These are phyloP conservation scores for Dillenia turbinata DNA, from an alignment of 164 flowering plant genomes.

Conservation along the genomic window DNA sequence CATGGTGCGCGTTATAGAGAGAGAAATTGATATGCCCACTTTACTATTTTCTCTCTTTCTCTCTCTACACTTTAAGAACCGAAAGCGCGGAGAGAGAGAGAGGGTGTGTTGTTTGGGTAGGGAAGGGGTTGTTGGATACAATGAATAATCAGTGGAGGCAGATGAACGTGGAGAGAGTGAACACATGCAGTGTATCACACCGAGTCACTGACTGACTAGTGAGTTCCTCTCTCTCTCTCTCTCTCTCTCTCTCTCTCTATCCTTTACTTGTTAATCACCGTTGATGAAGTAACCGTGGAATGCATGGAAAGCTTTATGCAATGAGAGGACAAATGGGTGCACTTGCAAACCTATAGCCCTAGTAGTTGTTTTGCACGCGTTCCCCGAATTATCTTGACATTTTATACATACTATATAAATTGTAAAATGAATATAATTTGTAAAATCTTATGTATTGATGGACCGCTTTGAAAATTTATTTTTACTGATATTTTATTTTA, in stretches of 20 bases:
- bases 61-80: not conserved
- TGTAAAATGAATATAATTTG: too few relatives aligned
- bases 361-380: too few relatives aligned
- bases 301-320: not conserved
- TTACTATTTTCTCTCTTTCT: not conserved
- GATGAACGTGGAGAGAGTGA: conserved; percentile 42
- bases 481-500: too few relatives aligned
- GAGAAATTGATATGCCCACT: conserved; percentile 1
- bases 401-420: too few relatives aligned
- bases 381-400: too few relatives aligned
- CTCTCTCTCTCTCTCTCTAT: not conserved
- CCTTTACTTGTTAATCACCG: not conserved
- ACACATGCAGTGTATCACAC: conserved; percentile 31
- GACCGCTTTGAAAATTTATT: too few relatives aligned
- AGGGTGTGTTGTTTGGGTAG: not conserved
- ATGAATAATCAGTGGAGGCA: conserved; percentile 15
- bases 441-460: too few relatives aligned
- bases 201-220: too few relatives aligned
- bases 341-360: too few relatives aligned
- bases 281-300: not conserved
- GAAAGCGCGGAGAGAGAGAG: conserved; percentile 1
- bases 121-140: conserved; percentile 7
- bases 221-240: conserved; percentile 1
- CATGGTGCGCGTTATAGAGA: conserved; percentile 13
- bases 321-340: too few relatives aligned